Evolutionary conservation across 768 basidiomycete genomes (phyloP).

Genomic region (Psilocybe subaeruginosa): DNA sequence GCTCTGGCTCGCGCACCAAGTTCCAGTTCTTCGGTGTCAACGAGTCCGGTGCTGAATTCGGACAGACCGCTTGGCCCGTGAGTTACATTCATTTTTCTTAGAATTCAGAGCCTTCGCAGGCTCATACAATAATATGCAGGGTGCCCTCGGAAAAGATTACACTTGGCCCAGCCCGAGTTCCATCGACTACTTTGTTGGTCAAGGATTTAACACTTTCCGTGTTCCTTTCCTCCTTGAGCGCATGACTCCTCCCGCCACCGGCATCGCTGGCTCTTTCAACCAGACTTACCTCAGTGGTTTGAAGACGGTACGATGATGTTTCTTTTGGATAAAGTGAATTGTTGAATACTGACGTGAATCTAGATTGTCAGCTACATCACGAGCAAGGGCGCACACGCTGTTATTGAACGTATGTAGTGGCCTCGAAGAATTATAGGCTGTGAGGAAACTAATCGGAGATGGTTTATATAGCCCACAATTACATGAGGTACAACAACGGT

Average conservation of each 20-base stretch:
- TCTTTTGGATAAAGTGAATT: neutral
- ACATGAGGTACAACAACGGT: constrained; percentile 57
- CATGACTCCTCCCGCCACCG: constrained; percentile 51
- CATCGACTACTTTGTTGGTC: constrained; percentile 54
- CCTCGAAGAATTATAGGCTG: neutral
- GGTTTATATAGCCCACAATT: constrained; percentile 55
- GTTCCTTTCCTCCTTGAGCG: constrained; percentile 64
- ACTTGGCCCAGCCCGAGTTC: constrained; percentile 51
- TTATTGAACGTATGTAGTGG: constrained; percentile 51
- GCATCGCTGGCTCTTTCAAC: constrained; percentile 57
- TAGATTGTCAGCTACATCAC: constrained; percentile 66
- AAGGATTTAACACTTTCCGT: constrained; percentile 67
- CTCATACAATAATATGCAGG: constrained; percentile 22
- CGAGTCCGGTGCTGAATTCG: constrained; percentile 66
- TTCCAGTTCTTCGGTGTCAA: constrained; percentile 69
- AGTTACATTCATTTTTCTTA: too few species aligned
- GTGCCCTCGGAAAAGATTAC: constrained; percentile 44
- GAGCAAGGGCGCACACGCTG: constrained; percentile 56
- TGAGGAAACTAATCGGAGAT: neutral
- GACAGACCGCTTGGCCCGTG: constrained; percentile 50
- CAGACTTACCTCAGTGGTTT: constrained; percentile 53
- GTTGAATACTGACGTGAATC: neutral
- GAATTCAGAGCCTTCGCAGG: neutral
- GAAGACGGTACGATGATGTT: constrained; percentile 38
- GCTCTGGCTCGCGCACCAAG: constrained; percentile 48